These are phyloP conservation scores for Aureobasidium lini DNA, from an alignment of 2,329 filamentous ascomycete species.

Conservation along the genomic window DNA sequence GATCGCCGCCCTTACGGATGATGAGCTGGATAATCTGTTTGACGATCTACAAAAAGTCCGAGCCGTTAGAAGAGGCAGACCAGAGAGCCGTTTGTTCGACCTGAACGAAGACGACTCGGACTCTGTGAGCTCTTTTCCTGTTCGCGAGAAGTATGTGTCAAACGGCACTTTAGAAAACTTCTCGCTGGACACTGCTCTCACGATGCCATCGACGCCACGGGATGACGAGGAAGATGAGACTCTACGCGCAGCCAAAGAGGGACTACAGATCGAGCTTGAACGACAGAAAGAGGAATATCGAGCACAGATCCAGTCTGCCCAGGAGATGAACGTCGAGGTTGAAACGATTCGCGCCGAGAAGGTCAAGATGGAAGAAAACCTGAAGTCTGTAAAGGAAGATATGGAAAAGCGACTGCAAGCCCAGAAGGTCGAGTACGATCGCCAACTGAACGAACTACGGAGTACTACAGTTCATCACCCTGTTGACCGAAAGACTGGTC, in stretches of 20 bases:
- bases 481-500: conserved; percentile 46
- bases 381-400: conserved; percentile 72
- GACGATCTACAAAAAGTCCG: conserved; percentile 87
- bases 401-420: conserved; percentile 80
- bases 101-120: conserved; percentile 64
- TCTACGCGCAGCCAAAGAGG: conserved; percentile 67
- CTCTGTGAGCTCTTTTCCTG: conserved; percentile 77
- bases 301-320: conserved; percentile 66
- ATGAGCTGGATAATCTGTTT: conserved; percentile 86
- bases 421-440: conserved; percentile 78
- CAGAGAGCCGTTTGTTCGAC: conserved; percentile 49
- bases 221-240: conserved; percentile 70
- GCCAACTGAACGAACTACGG: conserved; percentile 70
- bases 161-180: conserved; percentile 85
- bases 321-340: conserved; percentile 67
- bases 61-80: conserved; percentile 67
- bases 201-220: conserved; percentile 86
- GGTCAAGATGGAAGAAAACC: conserved; percentile 71
- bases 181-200: conserved; percentile 86
- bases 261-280: conserved; percentile 76
- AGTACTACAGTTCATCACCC: conserved; percentile 41
- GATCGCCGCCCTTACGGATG: conserved; percentile 81
- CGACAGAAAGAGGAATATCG: conserved; percentile 77
- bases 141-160: conserved; percentile 91
- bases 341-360: conserved; percentile 82